Evolutionary conservation across 306 rosid genomes (phyloP), one percentile per base, ranked within the genome.

Genomic region (Hylodesmum podocarpum): DNA sequence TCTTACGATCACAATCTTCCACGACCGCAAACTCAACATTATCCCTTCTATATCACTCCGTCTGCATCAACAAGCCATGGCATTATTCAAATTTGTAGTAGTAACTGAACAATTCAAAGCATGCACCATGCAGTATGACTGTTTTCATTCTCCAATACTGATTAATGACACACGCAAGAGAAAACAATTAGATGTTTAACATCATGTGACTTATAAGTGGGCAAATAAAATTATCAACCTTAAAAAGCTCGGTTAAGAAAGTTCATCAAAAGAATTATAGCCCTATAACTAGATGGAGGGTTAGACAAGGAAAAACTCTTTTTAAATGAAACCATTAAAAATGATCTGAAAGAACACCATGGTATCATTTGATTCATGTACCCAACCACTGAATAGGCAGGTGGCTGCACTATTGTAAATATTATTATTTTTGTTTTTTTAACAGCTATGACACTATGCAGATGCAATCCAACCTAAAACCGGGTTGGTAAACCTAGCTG

Each of bases 21-120:
- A 1, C 34, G 13, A 19, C 54, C 69, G 22, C 69, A 74, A 22
- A 21, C 50, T 63, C 34, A 27, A 54, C 68, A 43, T 39, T n/a
- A 41, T 63, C 58, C 68, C n/a, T n/a, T 69, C 59, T 24, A 4
- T 14, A 69, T 85, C 81, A 85, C 70, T 85, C 89, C 84, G n/a
- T 82, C 89, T 85, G 86, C 86, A 85, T 50, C 84, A 82, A 64
- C 15, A 78, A 78, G 50, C 33, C 50, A 64, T 8, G 53, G 5
- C 54, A 36, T 15, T 27, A n/a, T 55, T 71, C 21, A 72, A 72
- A 40, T 46, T 41, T 80, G 47, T 34, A 73, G 39, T n/a, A 22
- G 55, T 39, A 28, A 4, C 12, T 25, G 63, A 55, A 34, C 57
- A 46, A 75, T 28, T 39, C 28, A 55, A 68, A 53, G 29, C 58